phyloP scores from a whole-genome alignment of 768 basidiomycete genomes.

The Lactifluus pinguis region DNA sequence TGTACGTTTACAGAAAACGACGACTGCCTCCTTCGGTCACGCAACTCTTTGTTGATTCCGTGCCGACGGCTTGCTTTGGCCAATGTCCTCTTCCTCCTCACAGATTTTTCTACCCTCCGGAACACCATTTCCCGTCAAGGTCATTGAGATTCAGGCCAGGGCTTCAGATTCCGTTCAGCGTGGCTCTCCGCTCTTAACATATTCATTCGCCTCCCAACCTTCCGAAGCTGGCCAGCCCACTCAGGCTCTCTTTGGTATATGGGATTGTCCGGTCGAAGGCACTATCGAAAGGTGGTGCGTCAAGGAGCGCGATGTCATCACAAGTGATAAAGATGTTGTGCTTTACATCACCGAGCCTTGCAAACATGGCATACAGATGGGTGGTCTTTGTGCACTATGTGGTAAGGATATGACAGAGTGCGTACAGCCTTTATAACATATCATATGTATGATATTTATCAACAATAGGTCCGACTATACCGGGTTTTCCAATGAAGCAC shows the following conservation, averaged over 20 bases:
- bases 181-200: conserved; percentile 74
- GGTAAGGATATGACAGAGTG: conserved; percentile 93
- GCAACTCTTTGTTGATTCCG: background rate
- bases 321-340: conserved; percentile 45
- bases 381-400: conserved; percentile 88
- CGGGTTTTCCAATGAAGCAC: conserved; percentile 76
- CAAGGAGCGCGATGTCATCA: conserved; percentile 54
- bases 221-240: conserved; percentile 36
- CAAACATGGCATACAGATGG: conserved; percentile 88
- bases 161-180: conserved; percentile 43
- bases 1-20: background rate
- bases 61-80: background rate
- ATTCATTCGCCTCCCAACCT: conserved; percentile 62
- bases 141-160: conserved; percentile 57
- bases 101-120: conserved; percentile 63
- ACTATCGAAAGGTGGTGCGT: conserved; percentile 63
- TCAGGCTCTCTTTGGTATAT: conserved; percentile 77
- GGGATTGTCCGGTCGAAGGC: conserved; percentile 86
- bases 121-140: conserved; percentile 83
- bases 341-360: conserved; percentile 82
- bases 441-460: conserved; percentile 17
- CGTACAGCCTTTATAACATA: conserved; percentile 24
- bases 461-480: conserved; percentile 68
- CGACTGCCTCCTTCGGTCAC: conserved; percentile 3
- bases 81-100: conserved; percentile 27